Evolutionary conservation across 2,329 filamentous ascomycete genomes (phyloP).

Genomic region (Aspergillus pseudoglaucus): DNA sequence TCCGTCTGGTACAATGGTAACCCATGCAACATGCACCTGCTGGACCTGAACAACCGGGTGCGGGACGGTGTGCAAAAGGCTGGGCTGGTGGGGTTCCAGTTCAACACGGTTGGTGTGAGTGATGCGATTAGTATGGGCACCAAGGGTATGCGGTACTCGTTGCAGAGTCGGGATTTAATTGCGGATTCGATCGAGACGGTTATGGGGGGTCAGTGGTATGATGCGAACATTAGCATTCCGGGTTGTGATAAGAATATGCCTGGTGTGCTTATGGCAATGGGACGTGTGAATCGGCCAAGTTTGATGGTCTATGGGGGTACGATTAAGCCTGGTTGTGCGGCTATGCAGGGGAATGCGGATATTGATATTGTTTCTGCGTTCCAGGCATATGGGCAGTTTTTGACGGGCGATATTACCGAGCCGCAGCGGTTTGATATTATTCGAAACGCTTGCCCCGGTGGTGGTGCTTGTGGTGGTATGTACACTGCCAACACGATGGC

Average conservation of each 20-base stretch:
- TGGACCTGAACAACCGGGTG: constrained; percentile 78
- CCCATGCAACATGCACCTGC: constrained; percentile 97
- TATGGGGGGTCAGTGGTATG: constrained; percentile 98
- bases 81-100: constrained; percentile 86
- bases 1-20: constrained; percentile 98
- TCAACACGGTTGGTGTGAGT: constrained; percentile 97
- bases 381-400: constrained; percentile 94
- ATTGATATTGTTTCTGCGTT: constrained; percentile 97
- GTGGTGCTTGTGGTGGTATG: constrained; percentile 77
- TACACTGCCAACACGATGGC: constrained; percentile 68
- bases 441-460: constrained; percentile 56
- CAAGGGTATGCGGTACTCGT: constrained; percentile 88
- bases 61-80: constrained; percentile 66
- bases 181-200: constrained; percentile 98
- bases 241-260: constrained; percentile 99
- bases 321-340: constrained; percentile 83
- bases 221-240: constrained; percentile 92
- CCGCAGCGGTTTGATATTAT: constrained; percentile 70
- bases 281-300: constrained; percentile 84
- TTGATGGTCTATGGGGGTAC: constrained; percentile 98
- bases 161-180: constrained; percentile 93
- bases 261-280: constrained; percentile 87
- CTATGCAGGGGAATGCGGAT: constrained; percentile 61
- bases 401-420: constrained; percentile 85
- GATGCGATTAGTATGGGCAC: constrained; percentile 99